Evolutionary conservation across 2,329 filamentous ascomycete genomes (phyloP).

Genomic region (Colletotrichum paranaense): DNA sequence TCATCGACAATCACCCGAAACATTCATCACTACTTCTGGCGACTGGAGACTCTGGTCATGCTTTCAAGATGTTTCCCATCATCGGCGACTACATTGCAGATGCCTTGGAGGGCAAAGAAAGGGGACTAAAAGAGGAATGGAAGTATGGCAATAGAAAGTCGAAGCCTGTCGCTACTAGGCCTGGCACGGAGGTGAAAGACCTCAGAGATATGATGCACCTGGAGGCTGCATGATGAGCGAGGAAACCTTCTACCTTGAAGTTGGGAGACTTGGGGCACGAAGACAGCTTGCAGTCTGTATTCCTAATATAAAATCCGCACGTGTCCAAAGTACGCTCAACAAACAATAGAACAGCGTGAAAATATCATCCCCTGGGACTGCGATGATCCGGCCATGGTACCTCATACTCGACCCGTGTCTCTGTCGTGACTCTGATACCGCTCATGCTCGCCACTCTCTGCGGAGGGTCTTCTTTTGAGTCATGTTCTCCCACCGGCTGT

Average conservation of each 20-base stretch:
- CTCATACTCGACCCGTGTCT: slow-evolving; percentile 27
- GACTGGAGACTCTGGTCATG: slow-evolving; percentile 42
- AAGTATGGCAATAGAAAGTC: slow-evolving; percentile 34
- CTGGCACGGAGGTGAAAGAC: slow-evolving; percentile 38
- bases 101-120: slow-evolving; percentile 35
- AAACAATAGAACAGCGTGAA: neutral
- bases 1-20: slow-evolving; percentile 42
- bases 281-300: neutral
- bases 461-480: neutral
- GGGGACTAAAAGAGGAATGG: slow-evolving; percentile 38
- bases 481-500: neutral
- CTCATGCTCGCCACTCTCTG: slow-evolving; percentile 3
- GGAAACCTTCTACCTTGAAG: too few relatives aligned
- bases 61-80: slow-evolving; percentile 43
- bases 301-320: too few relatives aligned
- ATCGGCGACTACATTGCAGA: slow-evolving; percentile 40
- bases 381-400: neutral
- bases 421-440: slow-evolving; percentile 23
- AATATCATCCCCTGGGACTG: neutral
- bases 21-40: slow-evolving; percentile 36
- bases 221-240: neutral
- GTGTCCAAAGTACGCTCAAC: too few relatives aligned
- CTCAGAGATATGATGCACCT: slow-evolving; percentile 35
- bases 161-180: slow-evolving; percentile 34
- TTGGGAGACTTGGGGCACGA: neutral